Percentiles rank a stretch among this genome's conserved stretches.
Conservation (phyloP, 495 filamentous ascomycete genomes). For the Aspergillus coremiiformis region DNA sequence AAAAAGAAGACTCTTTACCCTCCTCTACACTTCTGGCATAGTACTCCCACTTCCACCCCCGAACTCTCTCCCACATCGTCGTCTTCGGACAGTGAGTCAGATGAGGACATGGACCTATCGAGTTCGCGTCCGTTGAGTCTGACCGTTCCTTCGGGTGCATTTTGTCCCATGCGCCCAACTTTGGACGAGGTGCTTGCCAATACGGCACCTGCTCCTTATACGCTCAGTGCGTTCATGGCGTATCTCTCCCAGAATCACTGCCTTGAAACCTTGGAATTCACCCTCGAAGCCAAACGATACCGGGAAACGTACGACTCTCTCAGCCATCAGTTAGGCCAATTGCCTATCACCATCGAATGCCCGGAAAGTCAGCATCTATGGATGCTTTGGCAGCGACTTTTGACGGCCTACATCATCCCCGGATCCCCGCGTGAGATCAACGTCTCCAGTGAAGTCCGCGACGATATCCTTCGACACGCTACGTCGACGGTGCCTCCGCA, state of each 20-base stretch:
- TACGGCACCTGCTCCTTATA: constrained; percentile 82
- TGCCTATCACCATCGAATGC: constrained; percentile 36
- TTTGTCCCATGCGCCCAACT: constrained; percentile 69
- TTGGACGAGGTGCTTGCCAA: constrained; percentile 84
- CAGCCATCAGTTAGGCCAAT: constrained; percentile 35
- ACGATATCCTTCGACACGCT: constrained; percentile 62
- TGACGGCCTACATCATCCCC: constrained; percentile 46
- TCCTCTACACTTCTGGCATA: constrained; percentile 39
- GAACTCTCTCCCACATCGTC: constrained; percentile 39
- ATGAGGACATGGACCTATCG: constrained; percentile 46
- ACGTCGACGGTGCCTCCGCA: constrained; percentile 58
- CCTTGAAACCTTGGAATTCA: constrained; percentile 94
- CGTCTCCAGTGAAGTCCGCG: constrained; percentile 76
- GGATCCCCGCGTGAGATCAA: constrained; percentile 89
- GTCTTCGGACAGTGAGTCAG: constrained; percentile 45
- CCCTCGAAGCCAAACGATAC: constrained; percentile 91
- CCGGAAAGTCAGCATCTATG: constrained; percentile 64
- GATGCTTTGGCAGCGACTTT: constrained; percentile 59
- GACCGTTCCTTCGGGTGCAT: constrained; percentile 53
- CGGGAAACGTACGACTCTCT: constrained; percentile 61
- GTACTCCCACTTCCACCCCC: constrained; percentile 34
- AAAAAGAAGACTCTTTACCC: constrained; percentile 39
- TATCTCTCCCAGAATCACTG: constrained; percentile 98
- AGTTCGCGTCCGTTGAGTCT: constrained; percentile 57
- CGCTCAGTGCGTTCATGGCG: constrained; percentile 88